Evolutionary conservation across 768 basidiomycete species (phyloP), one percentile per base, ranked within the genome.

Genomic region (Pleurotus cornucopiae): DNA sequence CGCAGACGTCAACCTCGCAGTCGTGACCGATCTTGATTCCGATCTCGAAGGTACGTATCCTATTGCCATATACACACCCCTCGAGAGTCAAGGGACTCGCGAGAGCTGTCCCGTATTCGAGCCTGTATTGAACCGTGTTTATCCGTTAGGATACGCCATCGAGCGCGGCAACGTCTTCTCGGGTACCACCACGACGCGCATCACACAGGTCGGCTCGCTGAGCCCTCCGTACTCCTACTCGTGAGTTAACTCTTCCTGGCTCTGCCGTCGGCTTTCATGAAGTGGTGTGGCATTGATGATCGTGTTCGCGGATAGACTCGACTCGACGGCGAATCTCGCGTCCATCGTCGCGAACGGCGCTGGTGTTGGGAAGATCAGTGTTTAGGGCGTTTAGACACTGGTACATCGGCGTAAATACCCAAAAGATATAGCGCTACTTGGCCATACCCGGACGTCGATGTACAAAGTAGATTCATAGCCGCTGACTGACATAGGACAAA

Each of bases 141-240:
- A 30, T 47, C 23, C 14, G 14, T n/a, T 13, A 48, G 46, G 46
- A 2, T 34, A 30, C 26, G 48, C 48, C 7, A 37, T 34, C 21
- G 48, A 49, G 26, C 48, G 48, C 26, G 38, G 38, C 13, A 49
- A 49, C 34, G 25, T 49, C 48, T 49, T 49, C 21, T 49, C 48
- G 16, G 46, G 46, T 14, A 30, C 26, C 11, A 30, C 48, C 1
- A 49, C 14, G 30, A 49, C 48, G 3, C 48, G 48, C n/a, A 49
- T 49, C 48, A 49, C 48, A 2, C 48, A 49, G 23, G 23, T 23
- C 34, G 26, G 48, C 14, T 49, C 48, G 5, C n/a, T 49, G 6
- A 49, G 6, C 48, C 48, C 48, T 2, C 48, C 48, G 13, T 49
- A 49, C 48, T 49, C 48, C 3, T 49, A 49, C 26, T 30, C 48